Base-by-base conservation (phyloP, 257 asterid species). In the Prunella vulgaris region DNA sequence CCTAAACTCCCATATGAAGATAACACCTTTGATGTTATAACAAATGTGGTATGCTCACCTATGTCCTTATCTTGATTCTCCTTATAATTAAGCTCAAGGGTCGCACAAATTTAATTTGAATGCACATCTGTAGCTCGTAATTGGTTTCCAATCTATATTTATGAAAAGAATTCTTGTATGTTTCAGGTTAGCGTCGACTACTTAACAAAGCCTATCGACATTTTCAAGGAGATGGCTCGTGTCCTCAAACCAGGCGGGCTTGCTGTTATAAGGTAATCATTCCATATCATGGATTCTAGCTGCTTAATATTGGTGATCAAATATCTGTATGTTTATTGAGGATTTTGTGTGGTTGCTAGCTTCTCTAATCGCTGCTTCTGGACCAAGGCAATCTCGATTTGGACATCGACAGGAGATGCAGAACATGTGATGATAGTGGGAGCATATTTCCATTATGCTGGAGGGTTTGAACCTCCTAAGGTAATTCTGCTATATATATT, bases 281-380 rank as follows among this genome's bases (percentile, higher is more conserved):
- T 67, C 37, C 12, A 58, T 37, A 49, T 69, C 32, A 53, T 32
- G 44, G 15, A 24, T 40, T 37, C 21, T 56, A 3, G 4, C 7
- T 42, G 12, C 17, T 76, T 35, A 38, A 51, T 57, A 40, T 22
- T 63, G 40, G 44, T 15, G 6, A 35, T 59, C 14, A 32, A 37
- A 25, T 51, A 60, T 48, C 33, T 13, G 25, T n/a, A n/a, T 5
- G 13, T 27, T 6, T 25, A 5, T 0, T 10, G 12, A 4, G 15
- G 51, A 78, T 54, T 76, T 60, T 48, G 64, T 74, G 57, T 66
- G 64, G 60, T 27, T 70, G 35, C 84, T 89, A 72, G 46, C 85
- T 89, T 94, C 83, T 94, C 97, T 15, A 94, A 94, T 60, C 97
- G 97, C 49, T 94, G 99, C 87, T 94, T 94, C 85, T 94, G 79